Evolutionary conservation across 1,284 basidiomycete genomes (phyloP), one percentile per base, ranked within the genome.

Genomic region (Marasmius sp.): DNA sequence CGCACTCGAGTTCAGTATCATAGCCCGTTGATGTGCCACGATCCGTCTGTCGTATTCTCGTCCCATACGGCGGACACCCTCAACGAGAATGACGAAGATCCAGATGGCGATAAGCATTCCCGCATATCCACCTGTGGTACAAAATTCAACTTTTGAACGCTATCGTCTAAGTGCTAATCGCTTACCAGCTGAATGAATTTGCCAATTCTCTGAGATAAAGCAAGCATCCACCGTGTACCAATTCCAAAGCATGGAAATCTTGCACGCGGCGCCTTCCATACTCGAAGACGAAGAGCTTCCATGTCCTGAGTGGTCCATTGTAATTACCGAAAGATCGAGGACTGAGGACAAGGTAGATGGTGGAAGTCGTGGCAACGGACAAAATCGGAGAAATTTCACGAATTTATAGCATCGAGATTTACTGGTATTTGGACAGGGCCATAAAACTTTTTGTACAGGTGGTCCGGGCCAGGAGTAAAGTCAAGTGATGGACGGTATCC

Each of bases 171-270:
- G 5, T 27, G 27, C 27, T 43, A 37, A 14, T 58, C 61, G 33
- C 27, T 27, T 41, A 66, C 66, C 61, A 12, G 53, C 39, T 6
- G 59, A 64, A 22, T 51, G 61, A 34, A 67, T 53, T 47, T 66
- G 67, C 66, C 67, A 67, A 53, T 66, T 56, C 10, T 56, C 52
- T 12, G 66, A 62, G n/a, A 69, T 63, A 52, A 69, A 61, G 57
- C 66, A 67, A 27, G 65, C 49, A 48, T 69, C 62, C 50, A 69
- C 59, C 4, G 61, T 66, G 59, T 48, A 66, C 67, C 67, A 65
- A 52, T 67, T 66, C 63, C 66, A 65, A 14, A 64, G 52, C 66
- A 69, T 65, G 54, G 66, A 64, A 9, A 65, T 57, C 50, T 63
- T 61, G 62, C 65, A 66, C 16, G 37, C 16, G 9, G 27, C 12